Percentiles rank a stretch among this genome's conserved stretches.
Conservation (phyloP, 2,329 filamentous ascomycete genomes). For the Alternaria hordeiaustralica region DNA sequence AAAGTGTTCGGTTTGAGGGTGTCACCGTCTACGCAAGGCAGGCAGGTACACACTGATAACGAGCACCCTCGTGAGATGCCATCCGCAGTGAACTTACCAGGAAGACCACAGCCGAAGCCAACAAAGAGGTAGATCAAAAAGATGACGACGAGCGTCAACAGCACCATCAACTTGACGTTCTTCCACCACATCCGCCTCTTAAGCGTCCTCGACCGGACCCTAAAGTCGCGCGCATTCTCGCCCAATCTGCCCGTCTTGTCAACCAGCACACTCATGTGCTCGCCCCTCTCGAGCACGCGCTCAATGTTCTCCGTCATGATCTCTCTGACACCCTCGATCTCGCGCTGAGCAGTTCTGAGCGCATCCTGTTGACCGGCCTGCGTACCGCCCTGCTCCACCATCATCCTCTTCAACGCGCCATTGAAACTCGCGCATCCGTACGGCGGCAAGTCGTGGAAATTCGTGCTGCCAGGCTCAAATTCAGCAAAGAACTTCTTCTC, state of each 20-base stretch:
- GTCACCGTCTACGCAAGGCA: neutral
- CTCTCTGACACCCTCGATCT: conserved; percentile 90
- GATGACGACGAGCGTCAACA: conserved; percentile 74
- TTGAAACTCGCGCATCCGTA: conserved; percentile 95
- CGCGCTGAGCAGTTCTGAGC: conserved; percentile 79
- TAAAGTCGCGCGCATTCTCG: conserved; percentile 86
- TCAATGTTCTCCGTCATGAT: conserved; percentile 98
- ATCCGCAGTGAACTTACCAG: conserved; percentile 48
- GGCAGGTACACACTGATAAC: neutral
- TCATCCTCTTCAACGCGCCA: conserved; percentile 73
- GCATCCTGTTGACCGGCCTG: conserved; percentile 75
- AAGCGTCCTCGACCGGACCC: conserved; percentile 82
- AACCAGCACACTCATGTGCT: conserved; percentile 90
- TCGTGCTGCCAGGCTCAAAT: conserved; percentile 69
- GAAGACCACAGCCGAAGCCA: conserved; percentile 74
- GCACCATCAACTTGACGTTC: conserved; percentile 91
- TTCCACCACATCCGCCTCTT: conserved; percentile 99
- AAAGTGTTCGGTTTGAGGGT: neutral
- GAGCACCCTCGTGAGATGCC: neutral
- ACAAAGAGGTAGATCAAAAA: conserved; percentile 75
- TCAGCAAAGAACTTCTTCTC: conserved; percentile 82
- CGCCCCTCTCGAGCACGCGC: conserved; percentile 81
- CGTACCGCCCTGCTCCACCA: conserved; percentile 84
- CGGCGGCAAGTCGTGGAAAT: conserved; percentile 79
- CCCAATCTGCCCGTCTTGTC: conserved; percentile 96